These are phyloP conservation scores for Mycosarcoma mackinlayi DNA, from an alignment of 1,284 basidiomycete species.

Conservation along the genomic window DNA sequence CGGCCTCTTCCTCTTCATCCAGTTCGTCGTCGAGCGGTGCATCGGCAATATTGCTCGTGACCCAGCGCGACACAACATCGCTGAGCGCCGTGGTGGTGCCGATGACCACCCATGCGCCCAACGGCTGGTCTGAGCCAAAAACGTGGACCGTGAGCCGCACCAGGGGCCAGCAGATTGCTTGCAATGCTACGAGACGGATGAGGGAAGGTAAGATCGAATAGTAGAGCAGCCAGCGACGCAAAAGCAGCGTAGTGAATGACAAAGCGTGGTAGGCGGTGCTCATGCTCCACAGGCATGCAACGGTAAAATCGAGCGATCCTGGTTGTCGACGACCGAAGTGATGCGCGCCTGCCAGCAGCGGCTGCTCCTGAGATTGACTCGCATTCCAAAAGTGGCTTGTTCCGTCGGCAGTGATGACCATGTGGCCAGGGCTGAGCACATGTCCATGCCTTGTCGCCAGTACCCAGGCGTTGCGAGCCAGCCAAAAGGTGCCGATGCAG, in stretches of 20 bases:
- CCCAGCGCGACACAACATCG: conserved; percentile 65
- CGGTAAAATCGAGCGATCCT: conserved; percentile 51
- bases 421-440: conserved; percentile 33
- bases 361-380: not conserved
- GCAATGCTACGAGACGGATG: conserved; percentile 82
- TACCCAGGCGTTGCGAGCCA: conserved; percentile 50
- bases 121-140: conserved; percentile 77
- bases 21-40: conserved; percentile 44
- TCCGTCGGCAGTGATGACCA: conserved; percentile 21
- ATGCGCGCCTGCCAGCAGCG: conserved; percentile 3
- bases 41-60: conserved; percentile 66
- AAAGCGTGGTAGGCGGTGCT: conserved; percentile 85
- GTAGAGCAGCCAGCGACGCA: conserved; percentile 82
- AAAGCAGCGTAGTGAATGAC: conserved; percentile 79
- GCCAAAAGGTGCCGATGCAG: conserved; percentile 61
- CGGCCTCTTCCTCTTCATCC: conserved; percentile 32
- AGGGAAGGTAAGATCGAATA: conserved; percentile 82
- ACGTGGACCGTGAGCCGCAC: conserved; percentile 80
- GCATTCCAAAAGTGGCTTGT: conserved; percentile 28
- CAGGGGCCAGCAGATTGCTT: conserved; percentile 86
- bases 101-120: conserved; percentile 81
- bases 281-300: conserved; percentile 69
- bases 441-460: conserved; percentile 25
- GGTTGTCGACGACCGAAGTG: conserved; percentile 37
- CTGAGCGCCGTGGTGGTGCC: conserved; percentile 76